Evolutionary conservation across 208 protist genomes (phyloP), one percentile per base, ranked within the genome.

Genomic region (Crithidia brevicula): DNA sequence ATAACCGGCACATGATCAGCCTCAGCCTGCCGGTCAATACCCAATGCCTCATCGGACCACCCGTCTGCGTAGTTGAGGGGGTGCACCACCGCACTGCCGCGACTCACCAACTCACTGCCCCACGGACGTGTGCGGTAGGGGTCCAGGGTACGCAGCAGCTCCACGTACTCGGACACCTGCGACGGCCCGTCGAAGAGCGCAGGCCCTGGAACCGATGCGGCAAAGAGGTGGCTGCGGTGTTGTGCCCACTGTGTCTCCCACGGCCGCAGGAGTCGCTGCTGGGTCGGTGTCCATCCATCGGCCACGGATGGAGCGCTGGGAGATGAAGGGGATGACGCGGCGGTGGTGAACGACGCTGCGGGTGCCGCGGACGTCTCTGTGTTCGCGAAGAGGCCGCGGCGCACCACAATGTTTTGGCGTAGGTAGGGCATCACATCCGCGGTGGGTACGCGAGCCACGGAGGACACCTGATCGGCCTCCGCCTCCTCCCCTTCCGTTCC

Each of bases 391-490:
- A 64, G 72, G 18, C 83, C 86, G 16, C 81, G 77, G 16, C 86
- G 83, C 28, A 89, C 52, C 51, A 88, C 22, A 22, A 81, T 30
- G 38, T 81, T 20, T 5, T 18, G 31, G 18, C 87, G 79, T 1
- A 93, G 40, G 57, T 86, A 90, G 6, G 58, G 56, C 54, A 79
- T 45, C 7, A 81, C 73, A 11, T 82, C 78, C 27, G 33, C 40
- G 13, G 84, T 45, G 0, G 76, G 30, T n/a, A 88, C 77, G 6
- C 66, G 71, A 16, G 81, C 63, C 18, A 75, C 50, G 28, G 53
- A 11, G 3, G 64, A 67, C 18, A 53, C 60, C 9, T 47, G 8
- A 25, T 69, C 51, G 23, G 49, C 64, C 43, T 49, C 47, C 22
- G 49, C 23, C 30, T 46, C 53, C 57, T 52, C 51, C 13, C 11